Evolutionary conservation across 768 basidiomycete genomes (phyloP).

Genomic region (Cystofilobasidium ferigula): DNA sequence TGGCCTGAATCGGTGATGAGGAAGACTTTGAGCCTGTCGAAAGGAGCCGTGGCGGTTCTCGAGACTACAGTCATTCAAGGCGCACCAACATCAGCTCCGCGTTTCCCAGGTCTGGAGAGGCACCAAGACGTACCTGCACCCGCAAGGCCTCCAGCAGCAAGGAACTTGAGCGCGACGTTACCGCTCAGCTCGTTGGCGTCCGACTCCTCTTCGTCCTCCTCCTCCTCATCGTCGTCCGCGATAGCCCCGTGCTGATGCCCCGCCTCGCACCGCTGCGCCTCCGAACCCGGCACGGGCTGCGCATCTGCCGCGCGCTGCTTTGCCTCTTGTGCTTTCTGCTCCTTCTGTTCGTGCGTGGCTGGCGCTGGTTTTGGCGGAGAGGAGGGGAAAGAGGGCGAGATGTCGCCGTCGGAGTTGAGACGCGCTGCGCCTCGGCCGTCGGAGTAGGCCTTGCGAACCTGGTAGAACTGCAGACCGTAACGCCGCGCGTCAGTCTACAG

Average conservation of each 20-base stretch:
- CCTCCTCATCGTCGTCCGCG: slow-evolving; percentile 34
- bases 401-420: slow-evolving; percentile 77
- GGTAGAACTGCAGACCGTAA: slow-evolving; percentile 29
- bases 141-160: slow-evolving; percentile 85
- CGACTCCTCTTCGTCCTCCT: slow-evolving; percentile 47
- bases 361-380: slow-evolving; percentile 33
- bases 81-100: neutral
- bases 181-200: slow-evolving; percentile 54
- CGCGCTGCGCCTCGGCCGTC: slow-evolving; percentile 68
- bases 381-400: slow-evolving; percentile 37
- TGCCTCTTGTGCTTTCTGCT: no score
- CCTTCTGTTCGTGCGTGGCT: slow-evolving; percentile 4
- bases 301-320: no score
- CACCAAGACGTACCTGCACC: slow-evolving; percentile 62
- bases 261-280: no score
- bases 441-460: slow-evolving; percentile 36
- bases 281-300: no score
- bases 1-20: slow-evolving; percentile 55
- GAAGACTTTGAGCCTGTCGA: slow-evolving; percentile 92
- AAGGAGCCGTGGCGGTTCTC: slow-evolving; percentile 90
- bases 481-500: neutral
- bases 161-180: slow-evolving; percentile 69
- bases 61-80: slow-evolving; percentile 52
- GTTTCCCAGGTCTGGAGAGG: neutral
- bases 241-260: no score